These are phyloP conservation scores for Astrocystis sublimbata DNA, from an alignment of 495 filamentous ascomycete genomes.

Conservation along the genomic window DNA sequence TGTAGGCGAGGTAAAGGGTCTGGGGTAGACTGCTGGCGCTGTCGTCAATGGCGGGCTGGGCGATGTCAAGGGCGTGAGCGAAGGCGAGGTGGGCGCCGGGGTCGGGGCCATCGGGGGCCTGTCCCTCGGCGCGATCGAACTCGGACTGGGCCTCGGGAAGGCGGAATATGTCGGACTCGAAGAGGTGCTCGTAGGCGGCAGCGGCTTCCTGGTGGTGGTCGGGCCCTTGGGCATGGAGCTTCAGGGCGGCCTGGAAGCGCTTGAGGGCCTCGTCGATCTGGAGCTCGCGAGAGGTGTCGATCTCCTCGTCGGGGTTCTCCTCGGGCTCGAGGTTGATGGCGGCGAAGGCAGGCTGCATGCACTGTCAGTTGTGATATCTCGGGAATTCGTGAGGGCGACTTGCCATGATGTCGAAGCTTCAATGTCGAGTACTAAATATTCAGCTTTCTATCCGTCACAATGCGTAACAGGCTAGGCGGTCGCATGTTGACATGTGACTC, in stretches of 20 bases:
- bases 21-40: constrained; percentile 80
- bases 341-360: constrained; percentile 61
- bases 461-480: not conserved
- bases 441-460: not conserved
- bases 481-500: constrained; percentile 11
- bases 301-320: constrained; percentile 82
- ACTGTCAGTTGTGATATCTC: not conserved
- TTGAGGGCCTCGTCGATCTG: constrained; percentile 97
- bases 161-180: constrained; percentile 90
- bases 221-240: constrained; percentile 86
- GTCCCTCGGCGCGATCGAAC: constrained; percentile 63
- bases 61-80: constrained; percentile 40
- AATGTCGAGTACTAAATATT: constrained; percentile 8
- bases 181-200: constrained; percentile 80
- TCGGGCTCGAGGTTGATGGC: constrained; percentile 93
- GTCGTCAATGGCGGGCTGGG: constrained; percentile 59
- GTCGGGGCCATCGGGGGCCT: constrained; percentile 51
- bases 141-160: constrained; percentile 83
- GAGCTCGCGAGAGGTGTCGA: constrained; percentile 93
- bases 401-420: constrained; percentile 27
- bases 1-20: constrained; percentile 88
- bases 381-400: constrained; percentile 29
- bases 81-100: constrained; percentile 41
- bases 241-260: constrained; percentile 88
- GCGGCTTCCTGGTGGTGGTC: constrained; percentile 71